Conservation (phyloP, 164 flowering plant genomes). For the Cinnamomum chago region DNA sequence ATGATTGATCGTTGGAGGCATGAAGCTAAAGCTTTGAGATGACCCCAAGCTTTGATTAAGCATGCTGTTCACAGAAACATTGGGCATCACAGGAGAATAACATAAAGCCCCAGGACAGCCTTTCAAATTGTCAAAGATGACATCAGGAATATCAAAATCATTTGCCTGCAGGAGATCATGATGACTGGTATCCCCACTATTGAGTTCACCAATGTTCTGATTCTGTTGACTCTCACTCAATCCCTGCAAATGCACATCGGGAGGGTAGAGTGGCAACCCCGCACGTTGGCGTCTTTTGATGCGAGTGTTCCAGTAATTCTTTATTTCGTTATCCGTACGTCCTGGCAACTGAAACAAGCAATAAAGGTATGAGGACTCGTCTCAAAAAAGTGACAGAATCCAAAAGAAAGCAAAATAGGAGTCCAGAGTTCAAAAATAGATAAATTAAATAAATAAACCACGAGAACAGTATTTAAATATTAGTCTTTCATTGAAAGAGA, state of each 20-base stretch:
- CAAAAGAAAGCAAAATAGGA: background rate
- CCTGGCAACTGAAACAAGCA: slow-evolving; percentile 73
- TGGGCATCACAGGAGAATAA: slow-evolving; percentile 39
- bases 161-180: slow-evolving; percentile 38
- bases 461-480: too few relatives aligned
- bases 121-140: slow-evolving; percentile 46
- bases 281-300: slow-evolving; percentile 89
- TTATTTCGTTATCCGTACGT: slow-evolving; percentile 97
- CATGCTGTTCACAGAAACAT: slow-evolving; percentile 40
- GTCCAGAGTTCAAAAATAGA: too few relatives aligned
- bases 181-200: slow-evolving; percentile 28
- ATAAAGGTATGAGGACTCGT: background rate
- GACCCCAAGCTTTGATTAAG: slow-evolving; percentile 43
- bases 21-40: slow-evolving; percentile 35
- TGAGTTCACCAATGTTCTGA: slow-evolving; percentile 29
- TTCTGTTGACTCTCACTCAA: slow-evolving; percentile 41
- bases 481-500: background rate
- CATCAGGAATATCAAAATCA: slow-evolving; percentile 54
- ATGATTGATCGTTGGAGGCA: slow-evolving; percentile 32
- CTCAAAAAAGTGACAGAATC: slow-evolving; percentile 1
- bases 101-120: slow-evolving; percentile 33
- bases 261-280: slow-evolving; percentile 89
- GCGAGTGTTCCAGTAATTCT: slow-evolving; percentile 97
- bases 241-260: slow-evolving; percentile 52
- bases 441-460: too few relatives aligned